These are phyloP conservation scores for Aurantiochytrium sp. DNA, from an alignment of 108 stramenopile species.

Conservation along the genomic window DNA sequence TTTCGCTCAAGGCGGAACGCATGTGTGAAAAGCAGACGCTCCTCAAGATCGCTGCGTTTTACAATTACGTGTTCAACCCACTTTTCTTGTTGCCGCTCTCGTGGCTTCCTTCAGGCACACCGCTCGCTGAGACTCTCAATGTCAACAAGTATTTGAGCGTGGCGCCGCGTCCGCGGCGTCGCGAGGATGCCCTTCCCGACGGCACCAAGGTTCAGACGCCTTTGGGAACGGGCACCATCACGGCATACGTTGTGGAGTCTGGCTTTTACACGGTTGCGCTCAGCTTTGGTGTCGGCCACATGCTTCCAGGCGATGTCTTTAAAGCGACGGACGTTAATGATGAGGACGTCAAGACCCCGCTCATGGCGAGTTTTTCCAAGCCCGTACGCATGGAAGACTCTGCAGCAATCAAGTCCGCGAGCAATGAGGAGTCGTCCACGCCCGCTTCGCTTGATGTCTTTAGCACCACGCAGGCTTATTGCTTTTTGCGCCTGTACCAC, in stretches of 20 bases:
- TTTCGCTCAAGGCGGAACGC: not conserved
- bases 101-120: not conserved
- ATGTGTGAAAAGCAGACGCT: not conserved
- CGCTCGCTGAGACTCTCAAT: not conserved
- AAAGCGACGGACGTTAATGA: not conserved
- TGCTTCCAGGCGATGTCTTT: not conserved
- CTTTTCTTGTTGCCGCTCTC: not conserved
- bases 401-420: not conserved
- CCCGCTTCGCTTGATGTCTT: not conserved
- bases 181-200: not conserved
- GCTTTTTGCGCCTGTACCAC: conserved; percentile 46
- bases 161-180: not conserved
- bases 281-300: not conserved
- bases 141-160: not conserved
- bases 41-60: not conserved
- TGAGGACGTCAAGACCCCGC: not conserved
- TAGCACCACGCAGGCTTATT: conserved; percentile 23
- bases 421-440: not conserved
- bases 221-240: not conserved
- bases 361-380: not conserved
- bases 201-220: not conserved
- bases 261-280: not conserved
- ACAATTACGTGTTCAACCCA: not conserved
- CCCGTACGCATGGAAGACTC: not conserved
- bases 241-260: not conserved